A percentile compares a stretch with the other conserved stretches of the same genome.
Conservation (phyloP, 2,329 filamentous ascomycete genomes). For the Colletotrichum brevisporum region DNA sequence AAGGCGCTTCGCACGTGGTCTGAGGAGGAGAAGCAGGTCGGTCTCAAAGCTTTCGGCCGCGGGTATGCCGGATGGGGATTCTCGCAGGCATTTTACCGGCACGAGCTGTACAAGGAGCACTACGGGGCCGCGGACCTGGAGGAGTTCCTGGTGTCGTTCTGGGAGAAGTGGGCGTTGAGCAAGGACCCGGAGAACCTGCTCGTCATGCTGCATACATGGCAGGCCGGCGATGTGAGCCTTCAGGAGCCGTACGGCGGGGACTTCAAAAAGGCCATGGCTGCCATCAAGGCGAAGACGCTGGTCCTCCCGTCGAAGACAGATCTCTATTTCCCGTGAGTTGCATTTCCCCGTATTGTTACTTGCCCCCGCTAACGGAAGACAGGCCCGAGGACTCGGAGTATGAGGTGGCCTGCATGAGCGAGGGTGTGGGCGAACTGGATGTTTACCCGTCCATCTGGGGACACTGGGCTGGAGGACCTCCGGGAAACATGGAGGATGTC, state of each 20-base stretch:
- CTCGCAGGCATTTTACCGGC: conserved; percentile 82
- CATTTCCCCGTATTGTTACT: neutral
- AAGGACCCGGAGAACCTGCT: conserved; percentile 85
- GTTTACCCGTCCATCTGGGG: conserved; percentile 60
- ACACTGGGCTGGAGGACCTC: conserved; percentile 74
- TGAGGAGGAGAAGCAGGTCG: conserved; percentile 57
- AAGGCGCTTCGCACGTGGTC: conserved; percentile 46
- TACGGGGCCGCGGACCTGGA: conserved; percentile 65
- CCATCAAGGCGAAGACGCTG: conserved; percentile 79
- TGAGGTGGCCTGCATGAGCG: conserved; percentile 70
- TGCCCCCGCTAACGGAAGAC: neutral
- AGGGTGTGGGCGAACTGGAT: conserved; percentile 51
- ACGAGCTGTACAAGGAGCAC: conserved; percentile 73
- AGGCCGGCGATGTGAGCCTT: conserved; percentile 77
- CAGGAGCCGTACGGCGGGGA: conserved; percentile 78
- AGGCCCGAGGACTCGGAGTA: conserved; percentile 80
- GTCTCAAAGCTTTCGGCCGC: conserved; percentile 78
- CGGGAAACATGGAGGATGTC: conserved; percentile 78
- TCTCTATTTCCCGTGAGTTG: conserved; percentile 76
- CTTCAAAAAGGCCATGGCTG: conserved; percentile 75
- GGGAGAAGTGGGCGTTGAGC: conserved; percentile 80
- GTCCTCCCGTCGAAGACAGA: conserved; percentile 82
- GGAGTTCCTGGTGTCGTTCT: conserved; percentile 81
- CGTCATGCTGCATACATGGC: conserved; percentile 84
- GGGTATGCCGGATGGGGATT: conserved; percentile 89